These are phyloP conservation scores for Psilocybe cubensis DNA, from an alignment of 768 basidiomycete genomes.

Conservation along the genomic window DNA sequence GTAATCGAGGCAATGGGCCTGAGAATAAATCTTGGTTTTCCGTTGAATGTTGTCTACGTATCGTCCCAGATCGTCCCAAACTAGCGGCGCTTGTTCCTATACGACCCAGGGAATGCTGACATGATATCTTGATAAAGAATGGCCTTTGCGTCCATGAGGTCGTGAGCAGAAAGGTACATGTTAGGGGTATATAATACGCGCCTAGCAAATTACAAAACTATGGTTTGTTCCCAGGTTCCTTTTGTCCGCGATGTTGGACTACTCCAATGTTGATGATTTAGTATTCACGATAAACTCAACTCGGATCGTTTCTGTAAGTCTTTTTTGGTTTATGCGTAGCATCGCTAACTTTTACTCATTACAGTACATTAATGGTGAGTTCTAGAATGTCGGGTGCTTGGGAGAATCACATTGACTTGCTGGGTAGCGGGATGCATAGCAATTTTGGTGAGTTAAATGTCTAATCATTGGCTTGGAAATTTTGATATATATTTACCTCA, in stretches of 20 bases:
- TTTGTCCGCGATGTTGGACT: background rate
- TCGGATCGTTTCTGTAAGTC: constrained; percentile 7
- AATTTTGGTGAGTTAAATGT: background rate
- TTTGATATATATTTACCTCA: background rate
- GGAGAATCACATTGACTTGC: background rate
- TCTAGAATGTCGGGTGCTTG: background rate
- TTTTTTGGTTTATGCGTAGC: background rate
- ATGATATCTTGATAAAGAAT: too few species aligned
- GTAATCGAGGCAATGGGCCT: too few species aligned
- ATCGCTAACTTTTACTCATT: background rate
- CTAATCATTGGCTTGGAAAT: background rate
- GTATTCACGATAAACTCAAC: background rate
- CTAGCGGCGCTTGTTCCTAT: too few species aligned
- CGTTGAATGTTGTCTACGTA: too few species aligned
- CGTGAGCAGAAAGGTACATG: too few species aligned
- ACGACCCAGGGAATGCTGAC: too few species aligned
- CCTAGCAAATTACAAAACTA: too few species aligned
- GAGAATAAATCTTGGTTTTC: too few species aligned
- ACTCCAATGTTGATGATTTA: background rate
- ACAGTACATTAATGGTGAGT: constrained; percentile 8
- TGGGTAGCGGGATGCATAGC: background rate
- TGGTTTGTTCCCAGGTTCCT: background rate
- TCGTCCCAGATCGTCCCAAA: too few species aligned
- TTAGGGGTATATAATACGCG: too few species aligned
- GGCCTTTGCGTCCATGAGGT: too few species aligned